Base-by-base conservation (phyloP, 1,284 basidiomycete species). In the Melampsora americana region DNA sequence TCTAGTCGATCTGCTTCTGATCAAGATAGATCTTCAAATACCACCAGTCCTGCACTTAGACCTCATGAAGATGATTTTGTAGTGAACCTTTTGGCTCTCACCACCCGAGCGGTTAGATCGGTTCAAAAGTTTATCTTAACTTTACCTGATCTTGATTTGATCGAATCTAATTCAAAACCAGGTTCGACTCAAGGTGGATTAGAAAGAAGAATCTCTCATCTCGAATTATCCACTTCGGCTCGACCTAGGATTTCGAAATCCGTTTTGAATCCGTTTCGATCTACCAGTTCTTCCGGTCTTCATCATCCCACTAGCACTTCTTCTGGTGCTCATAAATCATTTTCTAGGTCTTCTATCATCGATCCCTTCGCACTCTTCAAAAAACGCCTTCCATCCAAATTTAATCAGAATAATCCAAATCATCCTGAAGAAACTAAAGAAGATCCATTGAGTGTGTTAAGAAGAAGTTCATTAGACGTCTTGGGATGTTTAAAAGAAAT, bases 101-200 rank as follows among this genome's bases (percentile, higher is more conserved):
- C 90, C 0, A 93, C 92, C 5, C 87, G 86, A 62, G 88, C 90
- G 5, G 88, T 93, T 73, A 87, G 91, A 48, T 88, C 89, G 30
- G 89, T 92, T 42, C 87, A 91, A 28, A 91, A 92, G 81, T 92
- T 92, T 81, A 84, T 92, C 35, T 84, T 92, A 35, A 88, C 90
- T 0, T 86, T 92, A 20, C 91, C 91, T 26, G 72, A 74, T 61
- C 72, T 64, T 26, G 72, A 74, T 65, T 30, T 62, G 16, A 0
- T 89, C 90, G 80, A 53, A 44, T 56, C 56, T 42, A 60, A n/a
- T 69, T 35, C 66, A 77, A 66, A 65, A 64, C 60, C 18, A 62
- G 32, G 23, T 56, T 30, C 46, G 16, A 60, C 68, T 68, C 72
- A 67, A 74, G 69, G 53, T 74, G 56, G 65, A 73, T 69, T 59